A percentile compares a stretch with the other conserved stretches of the same genome.
Evolutionary conservation across 2,329 filamentous ascomycete genomes (phyloP).

Genomic region (Monascus ruber): DNA sequence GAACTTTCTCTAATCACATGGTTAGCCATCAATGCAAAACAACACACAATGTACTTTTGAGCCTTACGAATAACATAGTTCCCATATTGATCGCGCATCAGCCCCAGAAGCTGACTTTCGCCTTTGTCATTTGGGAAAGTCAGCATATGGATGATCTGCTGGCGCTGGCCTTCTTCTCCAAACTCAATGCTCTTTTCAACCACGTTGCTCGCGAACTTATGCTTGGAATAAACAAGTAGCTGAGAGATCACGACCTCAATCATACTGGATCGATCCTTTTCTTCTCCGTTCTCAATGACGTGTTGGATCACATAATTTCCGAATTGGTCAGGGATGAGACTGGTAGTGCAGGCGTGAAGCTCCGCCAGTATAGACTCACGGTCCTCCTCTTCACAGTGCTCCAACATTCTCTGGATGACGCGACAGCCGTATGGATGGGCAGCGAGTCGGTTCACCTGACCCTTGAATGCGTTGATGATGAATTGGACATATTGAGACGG

Average conservation of each 20-base stretch:
- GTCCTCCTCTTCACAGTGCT: constrained; percentile 63
- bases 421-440: constrained; percentile 80
- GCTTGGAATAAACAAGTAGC: constrained; percentile 68
- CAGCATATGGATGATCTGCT: constrained; percentile 54
- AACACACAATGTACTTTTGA: not conserved
- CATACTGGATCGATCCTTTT: constrained; percentile 60
- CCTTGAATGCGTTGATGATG: constrained; percentile 69
- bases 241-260: constrained; percentile 62
- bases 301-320: constrained; percentile 97
- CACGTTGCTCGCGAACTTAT: constrained; percentile 95
- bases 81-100: constrained; percentile 85
- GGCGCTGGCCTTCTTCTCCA: constrained; percentile 58
- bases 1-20: constrained; percentile 59
- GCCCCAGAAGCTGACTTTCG: constrained; percentile 55
- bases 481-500: constrained; percentile 70
- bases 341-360: constrained; percentile 59
- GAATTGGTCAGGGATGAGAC: constrained; percentile 73
- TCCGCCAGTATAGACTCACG: constrained; percentile 64
- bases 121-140: constrained; percentile 52
- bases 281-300: constrained; percentile 66
- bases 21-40: constrained; percentile 14
- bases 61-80: constrained; percentile 94
- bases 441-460: constrained; percentile 62
- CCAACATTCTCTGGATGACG: constrained; percentile 84
- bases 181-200: constrained; percentile 82